phyloP scores from a whole-genome alignment of 192 early-diverging fungal species.

The Backusella liffmaniae region DNA sequence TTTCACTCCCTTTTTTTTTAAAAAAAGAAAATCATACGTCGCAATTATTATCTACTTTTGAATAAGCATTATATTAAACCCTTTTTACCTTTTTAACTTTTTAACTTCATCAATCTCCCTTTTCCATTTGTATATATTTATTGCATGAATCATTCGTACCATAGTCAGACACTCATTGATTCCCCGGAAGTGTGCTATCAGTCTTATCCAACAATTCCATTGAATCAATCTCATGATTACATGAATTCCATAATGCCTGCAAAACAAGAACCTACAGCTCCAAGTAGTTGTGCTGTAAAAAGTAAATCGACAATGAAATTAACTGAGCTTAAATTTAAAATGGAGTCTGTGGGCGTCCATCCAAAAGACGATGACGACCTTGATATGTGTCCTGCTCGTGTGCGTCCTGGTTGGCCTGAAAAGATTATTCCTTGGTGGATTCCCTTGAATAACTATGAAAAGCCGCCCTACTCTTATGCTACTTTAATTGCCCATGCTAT shows the following conservation, averaged over 20 bases:
- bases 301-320: background rate
- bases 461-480: slow-evolving; percentile 78
- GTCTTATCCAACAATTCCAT: background rate
- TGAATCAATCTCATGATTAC: background rate
- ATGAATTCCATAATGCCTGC: background rate
- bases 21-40: background rate
- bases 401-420: slow-evolving; percentile 1
- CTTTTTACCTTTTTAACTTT: background rate
- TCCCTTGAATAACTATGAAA: slow-evolving; percentile 10
- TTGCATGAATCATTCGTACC: background rate
- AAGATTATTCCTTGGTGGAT: slow-evolving; percentile 28
- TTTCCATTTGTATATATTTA: background rate
- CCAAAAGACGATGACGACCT: slow-evolving; percentile 12
- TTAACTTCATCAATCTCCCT: background rate
- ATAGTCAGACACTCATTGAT: background rate
- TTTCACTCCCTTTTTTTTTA: background rate
- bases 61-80: background rate
- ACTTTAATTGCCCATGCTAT: slow-evolving; percentile 81
- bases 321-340: slow-evolving; percentile 13
- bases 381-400: slow-evolving; percentile 12
- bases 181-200: background rate
- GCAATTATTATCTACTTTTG: background rate
- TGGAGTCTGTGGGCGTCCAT: background rate
- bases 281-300: background rate
- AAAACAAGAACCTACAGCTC: background rate